These are phyloP conservation scores for Curvularia sp. DNA, from an alignment of 2,329 filamentous ascomycete species.

Conservation along the genomic window DNA sequence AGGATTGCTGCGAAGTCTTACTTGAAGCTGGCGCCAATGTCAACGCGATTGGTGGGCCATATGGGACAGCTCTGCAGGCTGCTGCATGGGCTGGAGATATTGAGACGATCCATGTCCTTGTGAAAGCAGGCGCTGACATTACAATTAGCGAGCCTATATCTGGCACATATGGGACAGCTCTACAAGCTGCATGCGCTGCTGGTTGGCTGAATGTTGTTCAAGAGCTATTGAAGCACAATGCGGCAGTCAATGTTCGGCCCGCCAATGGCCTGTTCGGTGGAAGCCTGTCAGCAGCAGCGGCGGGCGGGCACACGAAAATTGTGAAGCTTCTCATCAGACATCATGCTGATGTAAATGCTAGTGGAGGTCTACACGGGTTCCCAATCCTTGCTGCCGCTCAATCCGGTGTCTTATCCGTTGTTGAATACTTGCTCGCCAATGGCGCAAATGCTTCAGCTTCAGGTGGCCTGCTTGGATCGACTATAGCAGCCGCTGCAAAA, in stretches of 20 bases:
- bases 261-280: constrained; percentile 25
- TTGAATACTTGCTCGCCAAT: constrained; percentile 23
- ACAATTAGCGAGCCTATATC: constrained; percentile 16
- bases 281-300: constrained; percentile 22
- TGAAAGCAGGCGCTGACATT: constrained; percentile 25
- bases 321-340: constrained; percentile 24
- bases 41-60: constrained; percentile 25
- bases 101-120: constrained; percentile 21
- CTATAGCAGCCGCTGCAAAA: constrained; percentile 28
- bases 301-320: constrained; percentile 13
- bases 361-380: constrained; percentile 24
- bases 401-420: constrained; percentile 11
- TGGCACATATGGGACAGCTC: constrained; percentile 30
- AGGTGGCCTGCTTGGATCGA: constrained; percentile 19
- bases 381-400: constrained; percentile 31
- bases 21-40: constrained; percentile 29
- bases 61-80: constrained; percentile 29
- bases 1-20: constrained; percentile 26
- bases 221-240: constrained; percentile 24
- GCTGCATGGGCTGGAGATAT: constrained; percentile 25
- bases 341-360: constrained; percentile 27
- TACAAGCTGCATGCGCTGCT: constrained; percentile 31
- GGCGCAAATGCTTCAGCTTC: constrained; percentile 20
- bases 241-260: constrained; percentile 25
- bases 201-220: constrained; percentile 22